phyloP scores from a whole-genome alignment of 1,139 yeast species.

The Spencermartinsiella ligniputridi region DNA sequence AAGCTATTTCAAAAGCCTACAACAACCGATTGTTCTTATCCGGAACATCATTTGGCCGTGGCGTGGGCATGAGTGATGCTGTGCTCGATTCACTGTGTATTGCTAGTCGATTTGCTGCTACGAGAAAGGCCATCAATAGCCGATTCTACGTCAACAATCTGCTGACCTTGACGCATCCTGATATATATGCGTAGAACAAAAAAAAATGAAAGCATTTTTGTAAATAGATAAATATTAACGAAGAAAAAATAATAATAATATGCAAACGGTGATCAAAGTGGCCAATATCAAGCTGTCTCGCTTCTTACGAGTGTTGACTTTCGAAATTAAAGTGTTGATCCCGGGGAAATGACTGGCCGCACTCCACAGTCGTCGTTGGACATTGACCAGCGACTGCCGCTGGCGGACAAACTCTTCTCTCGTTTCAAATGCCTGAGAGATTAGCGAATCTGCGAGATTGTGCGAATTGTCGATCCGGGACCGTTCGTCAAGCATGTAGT shows the following conservation, averaged over 20 bases:
- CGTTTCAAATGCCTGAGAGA: slow-evolving; percentile 82
- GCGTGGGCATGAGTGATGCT: slow-evolving; percentile 89
- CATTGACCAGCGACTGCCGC: slow-evolving; percentile 56
- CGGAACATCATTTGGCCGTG: slow-evolving; percentile 79
- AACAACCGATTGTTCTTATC: slow-evolving; percentile 53
- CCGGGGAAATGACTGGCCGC: slow-evolving; percentile 77
- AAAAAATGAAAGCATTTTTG: neutral
- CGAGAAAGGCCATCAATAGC: slow-evolving; percentile 31
- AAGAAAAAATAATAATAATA: slow-evolving; percentile 60
- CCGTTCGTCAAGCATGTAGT: slow-evolving; percentile 74
- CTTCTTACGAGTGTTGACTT: slow-evolving; percentile 82
- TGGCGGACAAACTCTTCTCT: slow-evolving; percentile 80
- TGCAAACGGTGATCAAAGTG: slow-evolving; percentile 64
- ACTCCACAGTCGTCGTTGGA: slow-evolving; percentile 60
- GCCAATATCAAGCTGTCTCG: slow-evolving; percentile 87
- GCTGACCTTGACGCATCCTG: slow-evolving; percentile 23
- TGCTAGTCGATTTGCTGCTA: slow-evolving; percentile 41
- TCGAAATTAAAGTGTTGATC: slow-evolving; percentile 64
- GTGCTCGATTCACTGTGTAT: slow-evolving; percentile 58
- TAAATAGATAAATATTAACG: slow-evolving; percentile 25
- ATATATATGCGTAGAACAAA: slow-evolving; percentile 12
- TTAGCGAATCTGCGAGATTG: slow-evolving; percentile 68
- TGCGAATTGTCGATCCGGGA: slow-evolving; percentile 70
- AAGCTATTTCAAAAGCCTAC: slow-evolving; percentile 35
- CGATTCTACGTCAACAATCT: slow-evolving; percentile 26